Percentiles rank a stretch among this genome's conserved stretches.
phyloP scores from a whole-genome alignment of 2,329 filamentous ascomycete genomes.

The Ceratocystis destructans region DNA sequence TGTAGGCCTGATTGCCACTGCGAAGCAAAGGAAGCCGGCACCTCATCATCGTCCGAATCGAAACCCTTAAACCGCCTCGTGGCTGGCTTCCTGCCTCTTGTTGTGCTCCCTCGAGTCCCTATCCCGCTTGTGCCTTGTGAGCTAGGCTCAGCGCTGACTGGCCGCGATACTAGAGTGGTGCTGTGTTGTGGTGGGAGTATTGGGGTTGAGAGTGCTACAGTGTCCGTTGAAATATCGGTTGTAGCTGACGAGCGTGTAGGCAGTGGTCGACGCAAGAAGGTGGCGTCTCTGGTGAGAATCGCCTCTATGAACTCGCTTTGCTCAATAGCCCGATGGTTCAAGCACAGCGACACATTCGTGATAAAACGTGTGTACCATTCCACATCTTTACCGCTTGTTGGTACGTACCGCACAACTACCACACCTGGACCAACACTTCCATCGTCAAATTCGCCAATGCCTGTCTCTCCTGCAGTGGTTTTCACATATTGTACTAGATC shows the following conservation, averaged over 20 bases:
- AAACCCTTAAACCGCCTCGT: conserved; percentile 61
- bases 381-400: conserved; percentile 36
- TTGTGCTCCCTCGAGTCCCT: conserved; percentile 21
- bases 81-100: conserved; percentile 30
- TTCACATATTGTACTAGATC: conserved; percentile 71
- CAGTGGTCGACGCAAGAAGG: conserved; percentile 54
- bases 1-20: conserved; percentile 5
- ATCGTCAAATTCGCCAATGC: conserved; percentile 48
- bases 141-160: neutral
- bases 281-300: conserved; percentile 68
- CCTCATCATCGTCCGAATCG: conserved; percentile 33
- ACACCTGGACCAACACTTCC: conserved; percentile 55
- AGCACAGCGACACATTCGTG: conserved; percentile 51
- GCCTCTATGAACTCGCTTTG: conserved; percentile 87
- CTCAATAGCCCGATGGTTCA: conserved; percentile 72
- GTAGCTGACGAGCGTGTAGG: conserved; percentile 31
- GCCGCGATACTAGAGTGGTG: neutral
- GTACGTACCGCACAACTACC: conserved; percentile 60
- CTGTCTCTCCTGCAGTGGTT: conserved; percentile 59
- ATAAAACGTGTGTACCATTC: conserved; percentile 60
- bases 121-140: neutral
- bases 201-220: neutral
- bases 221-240: conserved; percentile 10
- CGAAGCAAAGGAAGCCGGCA: conserved; percentile 19
- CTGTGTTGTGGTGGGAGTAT: neutral